Evolutionary conservation across 768 basidiomycete genomes (phyloP), one percentile per base, ranked within the genome.

Genomic region (Collybiopsis luxurians): DNA sequence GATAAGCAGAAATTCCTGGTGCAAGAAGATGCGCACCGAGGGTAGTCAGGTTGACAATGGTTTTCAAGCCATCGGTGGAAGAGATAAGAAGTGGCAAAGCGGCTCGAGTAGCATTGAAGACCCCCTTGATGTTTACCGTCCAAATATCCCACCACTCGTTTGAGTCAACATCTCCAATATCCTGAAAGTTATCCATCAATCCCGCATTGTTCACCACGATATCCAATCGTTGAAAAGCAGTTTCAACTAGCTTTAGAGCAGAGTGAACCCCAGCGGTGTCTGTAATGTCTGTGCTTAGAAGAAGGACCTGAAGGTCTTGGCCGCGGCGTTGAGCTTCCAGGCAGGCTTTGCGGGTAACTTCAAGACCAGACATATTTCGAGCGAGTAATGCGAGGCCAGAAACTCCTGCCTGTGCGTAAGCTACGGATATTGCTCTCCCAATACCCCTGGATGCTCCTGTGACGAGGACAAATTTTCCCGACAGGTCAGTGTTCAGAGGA

Each of bases 361-460:
- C 46, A 1, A 48, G 28, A 15, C 46, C 46, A 28, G 46, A 27
- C 28, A 27, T 42, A 17, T 42, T 42, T 4, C 40, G 40, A 10
- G 40, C 40, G 40, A 48, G 46, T 27, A 48, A 26, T 30, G 28
- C 46, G 23, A 30, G 1, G n/a, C 48, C 31, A 9, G 48, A 49
- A 19, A 15, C 48, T 21, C 31, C 48, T 6, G 48, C 31, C 34
- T 49, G 48, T 12, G 40, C 51, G 39, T 36, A 39, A 27, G 39
- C 53, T 15, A 30, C 10, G 4, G 23, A 6, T 10, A 54, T 43
- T 19, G 39, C 39, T 17, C n/a, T 23, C 4, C 53, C 53, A 19
- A 44, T 54, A 5, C 40, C 53, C n/a, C 28, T 39, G 42, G 36
- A 40, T 28, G 51, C 51, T 53, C 51, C 53, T 27, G 53, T 54